phyloP scores from a whole-genome alignment of 805 yeast species.

The Metschnikowia henanensis region DNA sequence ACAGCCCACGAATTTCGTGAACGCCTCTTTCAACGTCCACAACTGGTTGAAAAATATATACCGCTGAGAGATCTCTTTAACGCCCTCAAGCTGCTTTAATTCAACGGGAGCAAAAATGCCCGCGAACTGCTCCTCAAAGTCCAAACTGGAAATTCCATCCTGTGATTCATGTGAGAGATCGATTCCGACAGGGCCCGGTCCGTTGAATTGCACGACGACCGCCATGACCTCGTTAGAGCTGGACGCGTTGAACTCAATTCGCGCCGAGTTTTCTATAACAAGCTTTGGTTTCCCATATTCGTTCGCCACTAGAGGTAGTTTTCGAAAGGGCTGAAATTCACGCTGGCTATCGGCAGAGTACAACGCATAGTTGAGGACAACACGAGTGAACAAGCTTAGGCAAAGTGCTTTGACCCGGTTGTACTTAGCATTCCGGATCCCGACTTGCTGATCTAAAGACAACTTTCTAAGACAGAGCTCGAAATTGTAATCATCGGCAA shows the following conservation, averaged over 20 bases:
- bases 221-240: constrained; percentile 54
- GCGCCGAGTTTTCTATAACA: constrained; percentile 16
- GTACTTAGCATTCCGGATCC: constrained; percentile 42
- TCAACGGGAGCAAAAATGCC: constrained; percentile 45
- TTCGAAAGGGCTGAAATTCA: constrained; percentile 19
- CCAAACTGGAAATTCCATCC: constrained; percentile 21
- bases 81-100: constrained; percentile 23
- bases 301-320: constrained; percentile 31
- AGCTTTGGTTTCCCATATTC: constrained; percentile 57
- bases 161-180: constrained; percentile 40
- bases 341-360: constrained; percentile 12
- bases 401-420: constrained; percentile 36
- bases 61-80: constrained; percentile 17
- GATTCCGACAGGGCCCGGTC: constrained; percentile 29
- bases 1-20: constrained; percentile 62
- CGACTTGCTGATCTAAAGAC: constrained; percentile 41
- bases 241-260: constrained; percentile 54
- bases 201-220: constrained; percentile 39
- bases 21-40: constrained; percentile 84
- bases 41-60: constrained; percentile 49
- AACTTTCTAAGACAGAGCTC: constrained; percentile 50
- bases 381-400: constrained; percentile 45
- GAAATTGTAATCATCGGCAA: constrained; percentile 40
- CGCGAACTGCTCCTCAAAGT: constrained; percentile 36
- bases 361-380: constrained; percentile 38